Conservation (phyloP, 179 eudicot species). For the Vitellaria paradoxa region DNA sequence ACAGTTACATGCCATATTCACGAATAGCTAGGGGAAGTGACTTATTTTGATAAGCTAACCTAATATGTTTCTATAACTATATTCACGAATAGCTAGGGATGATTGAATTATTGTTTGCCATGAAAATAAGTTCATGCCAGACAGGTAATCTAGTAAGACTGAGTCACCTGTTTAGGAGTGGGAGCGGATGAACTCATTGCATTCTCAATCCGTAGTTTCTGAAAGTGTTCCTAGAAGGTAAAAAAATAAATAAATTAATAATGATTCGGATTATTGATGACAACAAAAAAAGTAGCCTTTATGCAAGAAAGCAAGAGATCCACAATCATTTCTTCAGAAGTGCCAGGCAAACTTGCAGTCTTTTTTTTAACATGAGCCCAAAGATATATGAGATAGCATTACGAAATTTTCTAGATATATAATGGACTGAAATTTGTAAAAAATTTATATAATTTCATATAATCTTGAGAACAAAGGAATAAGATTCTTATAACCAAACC, state of each 20-base stretch:
- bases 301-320: not conserved
- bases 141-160: not conserved
- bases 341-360: not conserved
- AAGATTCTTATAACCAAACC: no score
- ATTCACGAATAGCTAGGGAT: not conserved
- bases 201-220: conserved; percentile 69
- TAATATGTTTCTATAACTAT: not conserved
- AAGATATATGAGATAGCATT: not conserved
- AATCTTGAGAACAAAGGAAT: no score
- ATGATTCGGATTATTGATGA: not conserved
- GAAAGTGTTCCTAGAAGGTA: conserved; percentile 67
- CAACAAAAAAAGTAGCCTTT: not conserved
- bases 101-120: not conserved
- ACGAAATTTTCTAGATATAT: not conserved
- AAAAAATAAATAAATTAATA: not conserved
- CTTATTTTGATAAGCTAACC: not conserved
- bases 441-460: no score
- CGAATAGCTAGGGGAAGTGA: not conserved
- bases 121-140: not conserved
- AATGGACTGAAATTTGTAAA: no score
- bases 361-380: not conserved
- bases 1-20: not conserved
- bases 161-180: conserved; percentile 69
- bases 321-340: not conserved
- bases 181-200: conserved; percentile 72